Evolutionary conservation across 23 red algal species (phyloP).

Genomic region (Gracilaria domingensis): DNA sequence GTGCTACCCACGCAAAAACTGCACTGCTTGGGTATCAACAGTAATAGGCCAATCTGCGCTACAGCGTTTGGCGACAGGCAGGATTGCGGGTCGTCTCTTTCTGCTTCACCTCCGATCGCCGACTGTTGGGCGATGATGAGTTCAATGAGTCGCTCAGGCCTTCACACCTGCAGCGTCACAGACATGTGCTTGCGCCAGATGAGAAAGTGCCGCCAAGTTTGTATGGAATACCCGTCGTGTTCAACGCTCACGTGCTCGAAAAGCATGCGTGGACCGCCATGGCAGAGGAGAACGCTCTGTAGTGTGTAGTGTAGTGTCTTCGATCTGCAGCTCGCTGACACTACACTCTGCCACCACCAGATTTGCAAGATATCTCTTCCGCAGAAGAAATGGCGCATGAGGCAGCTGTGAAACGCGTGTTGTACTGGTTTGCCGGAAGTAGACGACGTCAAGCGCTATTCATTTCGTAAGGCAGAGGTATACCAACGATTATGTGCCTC

Average conservation of each 20-base stretch:
- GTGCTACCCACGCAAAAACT: no score
- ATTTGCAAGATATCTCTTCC: conserved; percentile 74
- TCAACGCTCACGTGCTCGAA: conserved; percentile 79
- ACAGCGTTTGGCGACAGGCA: conserved; percentile 29
- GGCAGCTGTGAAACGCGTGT: conserved; percentile 76
- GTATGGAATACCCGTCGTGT: conserved; percentile 82
- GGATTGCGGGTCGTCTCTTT: conserved; percentile 12
- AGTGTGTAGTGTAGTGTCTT: no score
- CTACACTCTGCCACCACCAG: conserved; percentile 36
- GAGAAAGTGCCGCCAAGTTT: conserved; percentile 87
- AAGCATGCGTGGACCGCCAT: conserved; percentile 73
- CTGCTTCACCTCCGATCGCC: conserved; percentile 27
- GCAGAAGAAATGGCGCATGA: conserved; percentile 86
- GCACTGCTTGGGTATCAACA: no score
- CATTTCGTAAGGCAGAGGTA: conserved; percentile 86
- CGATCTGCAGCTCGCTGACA: no score
- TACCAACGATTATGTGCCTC: conserved; percentile 25
- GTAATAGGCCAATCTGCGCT: no score
- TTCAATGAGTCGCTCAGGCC: conserved; percentile 86
- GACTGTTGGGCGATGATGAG: conserved; percentile 71
- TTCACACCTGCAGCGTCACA: conserved; percentile 68
- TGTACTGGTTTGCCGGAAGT: conserved; percentile 90
- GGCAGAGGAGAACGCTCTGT: conserved; percentile 80
- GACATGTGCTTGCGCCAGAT: conserved; percentile 81
- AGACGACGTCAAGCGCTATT: conserved; percentile 81